Base-by-base conservation (phyloP, 208 protist genomes). In the Trypanosoma conorhini region DNA sequence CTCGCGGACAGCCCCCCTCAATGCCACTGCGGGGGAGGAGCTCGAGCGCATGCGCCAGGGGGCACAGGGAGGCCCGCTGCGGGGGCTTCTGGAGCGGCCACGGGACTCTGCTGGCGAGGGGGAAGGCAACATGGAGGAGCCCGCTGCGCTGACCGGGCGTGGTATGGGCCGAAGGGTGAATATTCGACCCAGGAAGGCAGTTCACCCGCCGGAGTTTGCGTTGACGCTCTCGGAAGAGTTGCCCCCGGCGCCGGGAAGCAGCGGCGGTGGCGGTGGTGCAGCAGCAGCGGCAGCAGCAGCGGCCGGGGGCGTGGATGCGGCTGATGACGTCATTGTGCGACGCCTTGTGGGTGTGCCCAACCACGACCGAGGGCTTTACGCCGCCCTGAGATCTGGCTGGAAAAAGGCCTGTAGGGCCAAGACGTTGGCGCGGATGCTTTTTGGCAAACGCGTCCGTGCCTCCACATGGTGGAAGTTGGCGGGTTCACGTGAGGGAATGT, bases 311-410 rank as follows among this genome's bases (percentile, higher is more conserved):
- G n/a, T n/a, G n/a, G n/a, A 58, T 59, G 10, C 35, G 42, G 30
- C 21, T 40, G 1, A 31, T 24, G 44, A 38, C 42, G 15, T 76
- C 0, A 19, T 24, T 42, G 52, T 57, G 5, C 33, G 83, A 35
- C 78, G 83, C 0, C 75, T 94, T 31, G 59, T 80, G 48, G 79
- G 78, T 19, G 42, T 85, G 0, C 79, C 85, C 2, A 66, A 89
- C 24, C 76, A 94, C 80, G 82, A 94, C 74, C 79, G 88, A 35
- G 82, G 83, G 22, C 64, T 94, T 24, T 88, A 83, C 44, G 83
- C 83, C 0, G 79, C 67, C 12, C 71, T 87, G 44, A 68, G 58
- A 13, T 22, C 0, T 1, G 21, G 3, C 5, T 76, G 71, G 71
- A 38, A 57, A 33, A 50, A 51, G 13, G 40, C 9, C 22, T 22